phyloP scores from a whole-genome alignment of 2,329 filamentous ascomycete genomes.

The Cladophialophora chaetospira region DNA sequence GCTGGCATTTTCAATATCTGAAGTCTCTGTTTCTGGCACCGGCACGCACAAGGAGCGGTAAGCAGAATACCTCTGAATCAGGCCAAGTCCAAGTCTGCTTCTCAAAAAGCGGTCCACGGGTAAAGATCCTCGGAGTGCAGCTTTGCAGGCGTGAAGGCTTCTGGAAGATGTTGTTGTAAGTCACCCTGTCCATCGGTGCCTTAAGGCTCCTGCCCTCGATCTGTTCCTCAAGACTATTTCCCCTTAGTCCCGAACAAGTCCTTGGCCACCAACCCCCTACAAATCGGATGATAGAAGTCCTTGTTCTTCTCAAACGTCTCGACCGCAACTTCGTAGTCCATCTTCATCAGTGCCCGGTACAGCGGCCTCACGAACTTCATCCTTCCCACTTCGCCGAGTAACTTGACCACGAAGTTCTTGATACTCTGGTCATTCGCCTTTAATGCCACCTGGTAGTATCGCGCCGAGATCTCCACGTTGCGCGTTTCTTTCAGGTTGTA shows the following conservation, averaged over 20 bases:
- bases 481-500: constrained; percentile 75
- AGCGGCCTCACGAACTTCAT: constrained; percentile 97
- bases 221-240: too few species aligned
- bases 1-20: too few species aligned
- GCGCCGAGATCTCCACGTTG: constrained; percentile 82
- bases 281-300: constrained; percentile 96
- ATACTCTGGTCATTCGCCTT: constrained; percentile 69
- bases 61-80: too few species aligned
- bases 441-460: constrained; percentile 79
- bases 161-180: too few species aligned
- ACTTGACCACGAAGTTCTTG: constrained; percentile 69
- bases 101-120: too few species aligned
- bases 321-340: constrained; percentile 73
- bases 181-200: too few species aligned
- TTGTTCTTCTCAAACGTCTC: constrained; percentile 83
- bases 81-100: too few species aligned
- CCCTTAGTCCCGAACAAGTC: constrained; percentile 59
- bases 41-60: too few species aligned
- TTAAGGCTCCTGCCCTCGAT: too few species aligned
- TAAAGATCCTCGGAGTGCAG: too few species aligned
- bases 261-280: constrained; percentile 81
- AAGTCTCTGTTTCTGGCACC: too few species aligned
- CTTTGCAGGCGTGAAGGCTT: too few species aligned
- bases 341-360: constrained; percentile 69
- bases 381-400: constrained; percentile 79